Evolutionary conservation across 2,329 filamentous ascomycete species (phyloP).

Genomic region (Capronia coronata): DNA sequence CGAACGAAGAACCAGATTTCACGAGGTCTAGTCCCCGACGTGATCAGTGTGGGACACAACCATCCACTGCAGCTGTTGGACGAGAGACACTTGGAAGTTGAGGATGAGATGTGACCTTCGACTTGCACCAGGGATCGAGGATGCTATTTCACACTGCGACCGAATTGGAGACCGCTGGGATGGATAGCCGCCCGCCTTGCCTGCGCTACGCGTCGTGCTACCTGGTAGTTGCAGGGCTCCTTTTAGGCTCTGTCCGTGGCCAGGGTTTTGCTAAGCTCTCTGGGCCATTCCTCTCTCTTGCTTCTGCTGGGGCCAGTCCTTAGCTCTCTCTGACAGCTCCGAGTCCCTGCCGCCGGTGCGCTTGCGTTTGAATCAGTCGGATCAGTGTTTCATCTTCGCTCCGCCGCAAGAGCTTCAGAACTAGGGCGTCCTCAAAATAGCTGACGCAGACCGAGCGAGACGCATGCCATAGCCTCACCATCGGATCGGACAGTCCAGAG

Average conservation of each 20-base stretch:
- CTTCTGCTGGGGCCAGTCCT: conserved; percentile 7
- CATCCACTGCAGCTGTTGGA: background rate
- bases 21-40: background rate
- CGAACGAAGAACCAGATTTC: too few relatives aligned
- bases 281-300: conserved; percentile 3
- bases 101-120: conserved; percentile 1
- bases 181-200: conserved; percentile 19
- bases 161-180: conserved; percentile 23
- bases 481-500: background rate
- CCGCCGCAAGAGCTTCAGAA: background rate
- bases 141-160: conserved; percentile 14
- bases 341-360: conserved; percentile 3
- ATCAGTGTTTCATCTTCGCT: conserved; percentile 24
- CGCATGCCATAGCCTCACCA: background rate
- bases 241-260: conserved; percentile 1
- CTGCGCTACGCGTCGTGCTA: conserved; percentile 1
- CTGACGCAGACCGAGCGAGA: conserved; percentile 6
- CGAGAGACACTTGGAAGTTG: background rate
- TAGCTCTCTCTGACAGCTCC: conserved; percentile 16
- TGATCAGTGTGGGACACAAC: background rate
- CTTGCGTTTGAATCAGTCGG: conserved; percentile 13
- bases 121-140: conserved; percentile 7
- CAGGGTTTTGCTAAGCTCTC: conserved; percentile 7
- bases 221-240: background rate
- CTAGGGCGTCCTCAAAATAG: conserved; percentile 5